phyloP scores from a whole-genome alignment of 208 protist genomes.

The Acanthamoeba castellanii region DNA sequence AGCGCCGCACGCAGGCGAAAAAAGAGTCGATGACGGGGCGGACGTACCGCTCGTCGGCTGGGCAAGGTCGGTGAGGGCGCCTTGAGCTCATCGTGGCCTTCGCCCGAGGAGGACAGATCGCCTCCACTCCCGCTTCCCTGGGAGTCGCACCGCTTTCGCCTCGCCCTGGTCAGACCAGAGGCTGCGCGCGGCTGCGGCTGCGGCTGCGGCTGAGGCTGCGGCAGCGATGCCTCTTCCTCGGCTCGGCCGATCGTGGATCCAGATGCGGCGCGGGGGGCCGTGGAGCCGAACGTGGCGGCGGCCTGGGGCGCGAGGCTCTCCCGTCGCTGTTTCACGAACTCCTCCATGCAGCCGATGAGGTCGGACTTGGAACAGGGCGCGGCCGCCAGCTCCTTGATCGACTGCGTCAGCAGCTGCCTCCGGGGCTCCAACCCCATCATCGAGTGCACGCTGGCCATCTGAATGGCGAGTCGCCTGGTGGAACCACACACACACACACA shows the following conservation, averaged over 20 bases:
- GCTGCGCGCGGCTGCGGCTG: too few relatives aligned
- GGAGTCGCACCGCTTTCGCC: too few relatives aligned
- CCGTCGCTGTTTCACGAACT: background rate
- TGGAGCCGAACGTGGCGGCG: background rate
- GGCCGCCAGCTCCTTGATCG: slow-evolving; percentile 12
- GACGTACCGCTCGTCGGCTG: too few relatives aligned
- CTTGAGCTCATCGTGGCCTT: too few relatives aligned
- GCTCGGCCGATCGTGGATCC: background rate
- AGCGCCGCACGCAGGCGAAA: too few relatives aligned
- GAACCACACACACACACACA: background rate
- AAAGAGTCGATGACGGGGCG: too few relatives aligned
- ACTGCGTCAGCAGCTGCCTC: background rate
- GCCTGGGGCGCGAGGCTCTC: background rate
- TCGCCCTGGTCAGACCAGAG: too few relatives aligned
- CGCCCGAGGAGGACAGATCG: too few relatives aligned
- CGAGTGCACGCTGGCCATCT: background rate
- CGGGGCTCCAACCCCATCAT: background rate
- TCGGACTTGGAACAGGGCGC: background rate
- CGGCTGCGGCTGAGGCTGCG: too few relatives aligned
- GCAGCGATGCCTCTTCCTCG: background rate
- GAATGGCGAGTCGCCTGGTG: background rate
- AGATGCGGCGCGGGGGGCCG: background rate
- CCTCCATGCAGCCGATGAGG: background rate
- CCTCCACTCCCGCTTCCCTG: too few relatives aligned
- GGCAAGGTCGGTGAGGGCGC: too few relatives aligned